Base-by-base conservation (phyloP, 352 stramenopile genomes). In the Pythium aquatile region DNA sequence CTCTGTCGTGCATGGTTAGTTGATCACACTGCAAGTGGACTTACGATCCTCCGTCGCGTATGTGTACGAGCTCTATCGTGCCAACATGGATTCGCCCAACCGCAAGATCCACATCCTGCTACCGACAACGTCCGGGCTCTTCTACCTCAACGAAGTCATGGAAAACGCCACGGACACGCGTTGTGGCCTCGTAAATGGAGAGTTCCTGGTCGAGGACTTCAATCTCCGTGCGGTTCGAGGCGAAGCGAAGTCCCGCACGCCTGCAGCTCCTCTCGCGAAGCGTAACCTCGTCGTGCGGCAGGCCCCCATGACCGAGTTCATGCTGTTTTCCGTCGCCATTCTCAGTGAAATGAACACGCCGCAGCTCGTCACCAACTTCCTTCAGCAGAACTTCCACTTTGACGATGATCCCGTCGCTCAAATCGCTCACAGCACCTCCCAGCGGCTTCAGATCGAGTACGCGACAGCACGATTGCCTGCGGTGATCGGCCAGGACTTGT, bases 51-150 rank as follows among this genome's bases (percentile, higher is more conserved):
- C 79, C 0, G 68, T 92, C 20, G 69, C 82, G 14, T 88, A 85
- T 64, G 68, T 94, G 16, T 94, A 94, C 58, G 85, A 94, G 57
- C 68, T 90, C 16, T 94, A 91, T 54, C 85, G 85, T 33, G 69
- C 81, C 29, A 83, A 83, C 40, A 70, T 70, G 7, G 81, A 90
- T 29, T 55, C 74, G 0, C 75, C 75, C 2, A 88, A 91, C 32
- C 83, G 81, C 1, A 75, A 75, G 32, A 70, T 92, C 44, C 78
- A 92, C 61, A 47, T 94, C 52, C 61, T 94, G 5, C 68, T 92
- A 14, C 85, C 81, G 5, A 94, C 85, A 16, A 79, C 73, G 1
- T 66, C 66, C 11, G 85, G 85, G 2, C 55, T 94, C 2, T 92
- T 94, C 54, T 88, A 88, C 49, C 57, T 94, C 17, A 72, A 90